Evolutionary conservation across 805 yeast species (phyloP).

Genomic region (Metschnikowia lochheadii): DNA sequence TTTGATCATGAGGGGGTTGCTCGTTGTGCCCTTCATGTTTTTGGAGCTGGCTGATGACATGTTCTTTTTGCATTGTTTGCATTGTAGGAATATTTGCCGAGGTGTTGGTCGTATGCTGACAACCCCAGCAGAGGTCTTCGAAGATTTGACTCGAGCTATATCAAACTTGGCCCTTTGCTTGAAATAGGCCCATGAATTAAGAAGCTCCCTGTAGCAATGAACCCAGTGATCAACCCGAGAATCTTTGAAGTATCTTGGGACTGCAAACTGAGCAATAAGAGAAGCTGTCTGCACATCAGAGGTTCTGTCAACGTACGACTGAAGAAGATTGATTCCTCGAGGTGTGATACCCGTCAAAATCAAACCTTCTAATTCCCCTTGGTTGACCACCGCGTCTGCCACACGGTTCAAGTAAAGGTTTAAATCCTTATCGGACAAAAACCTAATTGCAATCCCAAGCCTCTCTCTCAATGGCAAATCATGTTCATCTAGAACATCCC

Average conservation of each 20-base stretch:
- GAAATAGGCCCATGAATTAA: constrained; percentile 19
- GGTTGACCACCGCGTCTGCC: constrained; percentile 62
- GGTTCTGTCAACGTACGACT: constrained; percentile 82
- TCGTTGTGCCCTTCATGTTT: constrained; percentile 13
- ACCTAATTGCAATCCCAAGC: constrained; percentile 85
- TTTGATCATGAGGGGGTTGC: constrained; percentile 22
- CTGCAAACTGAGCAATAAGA: constrained; percentile 71
- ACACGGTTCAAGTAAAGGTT: constrained; percentile 66
- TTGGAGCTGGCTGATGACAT: constrained; percentile 39
- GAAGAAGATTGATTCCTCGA: constrained; percentile 72
- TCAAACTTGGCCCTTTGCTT: constrained; percentile 64
- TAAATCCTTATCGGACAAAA: constrained; percentile 74
- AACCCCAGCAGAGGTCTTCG: constrained; percentile 48
- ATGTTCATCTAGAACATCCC: constrained; percentile 88
- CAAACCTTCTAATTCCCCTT: constrained; percentile 89
- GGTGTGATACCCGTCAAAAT: constrained; percentile 91
- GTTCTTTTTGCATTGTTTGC: constrained; percentile 77
- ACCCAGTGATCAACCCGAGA: constrained; percentile 75
- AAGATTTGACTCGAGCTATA: constrained; percentile 64
- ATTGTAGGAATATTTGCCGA: constrained; percentile 75
- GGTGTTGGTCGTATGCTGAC: constrained; percentile 50
- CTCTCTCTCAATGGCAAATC: constrained; percentile 85
- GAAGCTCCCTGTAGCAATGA: constrained; percentile 26
- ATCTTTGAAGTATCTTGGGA: constrained; percentile 78
- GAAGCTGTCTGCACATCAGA: constrained; percentile 92